These are phyloP conservation scores for Linum trigynum DNA, from an alignment of 345 rosid species.

Conservation along the genomic window DNA sequence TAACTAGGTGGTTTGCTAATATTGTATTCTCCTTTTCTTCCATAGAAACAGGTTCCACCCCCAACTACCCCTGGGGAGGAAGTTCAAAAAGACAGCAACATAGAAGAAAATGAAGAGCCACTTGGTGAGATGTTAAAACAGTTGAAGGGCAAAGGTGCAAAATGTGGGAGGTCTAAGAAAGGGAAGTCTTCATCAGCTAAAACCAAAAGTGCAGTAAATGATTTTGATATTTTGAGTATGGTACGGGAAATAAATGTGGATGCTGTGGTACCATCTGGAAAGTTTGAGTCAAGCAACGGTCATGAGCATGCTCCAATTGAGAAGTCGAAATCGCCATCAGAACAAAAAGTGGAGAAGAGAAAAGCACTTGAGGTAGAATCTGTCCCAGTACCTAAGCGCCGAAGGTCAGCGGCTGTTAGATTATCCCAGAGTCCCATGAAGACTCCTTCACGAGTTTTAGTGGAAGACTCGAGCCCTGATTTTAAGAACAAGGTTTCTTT, in stretches of 20 bases:
- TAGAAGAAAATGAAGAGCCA: conserved; percentile 72
- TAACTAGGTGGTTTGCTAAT: neutral
- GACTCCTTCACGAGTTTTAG: conserved; percentile 25
- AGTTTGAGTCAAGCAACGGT: conserved; percentile 78
- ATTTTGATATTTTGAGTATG: conserved; percentile 79
- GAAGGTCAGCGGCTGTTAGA: conserved; percentile 54
- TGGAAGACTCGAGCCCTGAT: conserved; percentile 27
- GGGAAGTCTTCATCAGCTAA: conserved; percentile 33
- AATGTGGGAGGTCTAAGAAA: conserved; percentile 46
- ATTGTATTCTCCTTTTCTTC: conserved; percentile 2
- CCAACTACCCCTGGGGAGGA: conserved; percentile 33
- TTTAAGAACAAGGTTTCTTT: conserved; percentile 28
- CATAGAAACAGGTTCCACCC: conserved; percentile 36
- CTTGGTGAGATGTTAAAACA: conserved; percentile 63
- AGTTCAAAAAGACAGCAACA: conserved; percentile 45
- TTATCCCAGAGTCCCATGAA: conserved; percentile 32
- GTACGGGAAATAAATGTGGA: conserved; percentile 88
- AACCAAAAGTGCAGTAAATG: conserved; percentile 43
- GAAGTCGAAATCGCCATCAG: conserved; percentile 30
- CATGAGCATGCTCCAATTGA: conserved; percentile 39
- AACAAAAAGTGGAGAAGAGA: conserved; percentile 46
- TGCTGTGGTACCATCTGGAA: conserved; percentile 38
- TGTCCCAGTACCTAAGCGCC: conserved; percentile 67
- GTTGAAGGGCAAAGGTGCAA: conserved; percentile 58
- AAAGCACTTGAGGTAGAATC: conserved; percentile 41